A percentile compares a stretch with the other conserved stretches of the same genome.
Evolutionary conservation across 1,284 basidiomycete species (phyloP).

Genomic region (Ustilago loliicola): DNA sequence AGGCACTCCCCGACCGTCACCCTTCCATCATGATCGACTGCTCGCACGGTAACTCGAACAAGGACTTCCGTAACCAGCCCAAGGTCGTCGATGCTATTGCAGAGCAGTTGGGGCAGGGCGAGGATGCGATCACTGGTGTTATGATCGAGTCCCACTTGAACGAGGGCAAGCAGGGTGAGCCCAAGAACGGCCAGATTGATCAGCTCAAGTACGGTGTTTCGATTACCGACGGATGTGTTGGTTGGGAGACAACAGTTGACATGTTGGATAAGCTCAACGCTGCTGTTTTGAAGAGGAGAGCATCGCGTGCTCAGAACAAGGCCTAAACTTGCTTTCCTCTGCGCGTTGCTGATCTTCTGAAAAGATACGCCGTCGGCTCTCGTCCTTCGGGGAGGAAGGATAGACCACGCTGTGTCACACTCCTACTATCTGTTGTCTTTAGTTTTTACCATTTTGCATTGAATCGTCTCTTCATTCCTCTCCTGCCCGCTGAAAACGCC

Average conservation of each 20-base stretch:
- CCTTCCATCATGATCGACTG: constrained; percentile 69
- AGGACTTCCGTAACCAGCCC: constrained; percentile 70
- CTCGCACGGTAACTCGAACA: constrained; percentile 69
- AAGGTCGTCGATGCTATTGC: constrained; percentile 80
- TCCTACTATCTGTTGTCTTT: neutral
- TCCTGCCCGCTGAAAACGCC: constrained; percentile 35
- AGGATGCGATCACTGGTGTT: constrained; percentile 87
- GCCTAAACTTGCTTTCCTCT: constrained; percentile 13
- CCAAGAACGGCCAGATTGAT: constrained; percentile 64
- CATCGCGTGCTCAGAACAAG: constrained; percentile 15
- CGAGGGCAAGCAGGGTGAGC: constrained; percentile 72
- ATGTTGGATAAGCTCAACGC: constrained; percentile 70
- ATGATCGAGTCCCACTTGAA: constrained; percentile 97
- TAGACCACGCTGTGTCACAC: neutral
- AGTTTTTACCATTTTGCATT: neutral
- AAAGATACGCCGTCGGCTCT: neutral
- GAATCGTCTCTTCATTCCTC: constrained; percentile 22
- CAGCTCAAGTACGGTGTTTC: constrained; percentile 69
- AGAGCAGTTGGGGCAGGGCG: constrained; percentile 82
- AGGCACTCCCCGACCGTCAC: constrained; percentile 59
- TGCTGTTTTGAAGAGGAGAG: constrained; percentile 51
- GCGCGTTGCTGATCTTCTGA: neutral
- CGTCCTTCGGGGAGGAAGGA: neutral
- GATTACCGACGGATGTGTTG: constrained; percentile 79
- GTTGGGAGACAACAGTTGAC: constrained; percentile 82